A percentile compares a stretch with the other conserved stretches of the same genome.
Evolutionary conservation across 306 rosid species (phyloP).

Genomic region (Castanea crenata): DNA sequence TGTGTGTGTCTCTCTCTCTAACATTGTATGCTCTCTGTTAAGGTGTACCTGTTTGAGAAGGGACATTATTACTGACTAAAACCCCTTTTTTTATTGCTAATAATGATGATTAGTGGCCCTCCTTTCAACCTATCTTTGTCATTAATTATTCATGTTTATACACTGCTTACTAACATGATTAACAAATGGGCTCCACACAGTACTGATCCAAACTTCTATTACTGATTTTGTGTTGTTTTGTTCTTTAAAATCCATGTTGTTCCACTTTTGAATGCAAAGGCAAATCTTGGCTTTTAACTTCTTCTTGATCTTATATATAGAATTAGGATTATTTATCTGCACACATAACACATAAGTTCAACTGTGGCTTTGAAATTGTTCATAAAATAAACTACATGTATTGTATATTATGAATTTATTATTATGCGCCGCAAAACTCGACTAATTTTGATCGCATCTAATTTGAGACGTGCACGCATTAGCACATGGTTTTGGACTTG

Average conservation of each 20-base stretch:
- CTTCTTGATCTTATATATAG: neutral
- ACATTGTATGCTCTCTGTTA: slow-evolving; percentile 39
- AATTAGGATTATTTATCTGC: neutral
- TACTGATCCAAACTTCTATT: slow-evolving; percentile 24
- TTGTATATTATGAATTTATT: neutral
- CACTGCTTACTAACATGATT: slow-evolving; percentile 30
- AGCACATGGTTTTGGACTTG: slow-evolving; percentile 13
- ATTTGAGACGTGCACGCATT: slow-evolving; percentile 27
- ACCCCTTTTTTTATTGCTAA: slow-evolving; percentile 28
- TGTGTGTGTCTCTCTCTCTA: slow-evolving; percentile 32
- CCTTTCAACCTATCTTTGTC: slow-evolving; percentile 33
- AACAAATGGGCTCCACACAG: slow-evolving; percentile 62
- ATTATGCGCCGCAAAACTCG: neutral
- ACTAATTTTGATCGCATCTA: neutral
- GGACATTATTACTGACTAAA: slow-evolving; percentile 28
- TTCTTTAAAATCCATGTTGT: slow-evolving; percentile 17
- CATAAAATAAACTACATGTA: neutral
- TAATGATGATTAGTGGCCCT: slow-evolving; percentile 44
- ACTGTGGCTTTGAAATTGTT: slow-evolving; percentile 9
- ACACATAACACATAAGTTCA: neutral
- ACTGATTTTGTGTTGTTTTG: slow-evolving; percentile 11
- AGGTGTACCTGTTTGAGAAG: slow-evolving; percentile 21
- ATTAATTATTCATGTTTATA: slow-evolving; percentile 37
- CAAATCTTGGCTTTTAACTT: slow-evolving; percentile 4
- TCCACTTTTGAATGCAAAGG: slow-evolving; percentile 5